A percentile compares a stretch with the other conserved stretches of the same genome.
These are phyloP conservation scores for Leptographium wingfieldii DNA, from an alignment of 2,329 filamentous ascomycete species.

Conservation along the genomic window DNA sequence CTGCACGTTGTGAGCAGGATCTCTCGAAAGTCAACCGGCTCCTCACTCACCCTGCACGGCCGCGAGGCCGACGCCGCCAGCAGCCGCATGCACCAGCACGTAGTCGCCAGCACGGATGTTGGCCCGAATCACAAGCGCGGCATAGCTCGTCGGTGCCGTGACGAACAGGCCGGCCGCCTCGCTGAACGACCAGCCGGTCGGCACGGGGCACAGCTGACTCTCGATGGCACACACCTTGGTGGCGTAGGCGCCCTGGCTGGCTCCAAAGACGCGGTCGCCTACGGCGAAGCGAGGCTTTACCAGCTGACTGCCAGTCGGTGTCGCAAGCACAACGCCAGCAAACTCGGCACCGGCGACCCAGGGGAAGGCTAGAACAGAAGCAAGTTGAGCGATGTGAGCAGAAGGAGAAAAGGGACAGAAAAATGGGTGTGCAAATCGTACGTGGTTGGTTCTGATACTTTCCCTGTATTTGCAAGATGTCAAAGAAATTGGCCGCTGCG, in stretches of 20 bases:
- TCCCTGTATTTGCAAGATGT: slow-evolving; percentile 85
- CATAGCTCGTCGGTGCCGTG: slow-evolving; percentile 83
- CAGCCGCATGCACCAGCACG: slow-evolving; percentile 84
- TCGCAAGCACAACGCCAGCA: slow-evolving; percentile 60
- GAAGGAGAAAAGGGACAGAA: neutral
- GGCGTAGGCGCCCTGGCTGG: slow-evolving; percentile 74
- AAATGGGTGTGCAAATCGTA: slow-evolving; percentile 17
- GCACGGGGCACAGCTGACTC: slow-evolving; percentile 56
- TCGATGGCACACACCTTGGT: slow-evolving; percentile 60
- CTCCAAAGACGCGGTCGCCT: slow-evolving; percentile 79
- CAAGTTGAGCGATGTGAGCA: neutral
- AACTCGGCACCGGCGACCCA: slow-evolving; percentile 86
- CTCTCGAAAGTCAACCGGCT: neutral
- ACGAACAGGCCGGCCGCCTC: slow-evolving; percentile 86
- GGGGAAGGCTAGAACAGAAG: slow-evolving; percentile 46
- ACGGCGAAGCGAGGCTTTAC: slow-evolving; percentile 45
- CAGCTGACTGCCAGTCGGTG: slow-evolving; percentile 35
- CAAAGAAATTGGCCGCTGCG: slow-evolving; percentile 90
- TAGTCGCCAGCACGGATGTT: slow-evolving; percentile 67
- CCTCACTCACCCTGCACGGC: slow-evolving; percentile 59
- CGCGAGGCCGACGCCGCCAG: slow-evolving; percentile 80
- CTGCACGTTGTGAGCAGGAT: slow-evolving; percentile 16
- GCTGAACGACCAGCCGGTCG: slow-evolving; percentile 66
- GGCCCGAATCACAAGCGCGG: slow-evolving; percentile 66
- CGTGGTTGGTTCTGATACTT: slow-evolving; percentile 89